Evolutionary conservation across 345 rosid genomes (phyloP).

Genomic region (Laguncularia racemosa): DNA sequence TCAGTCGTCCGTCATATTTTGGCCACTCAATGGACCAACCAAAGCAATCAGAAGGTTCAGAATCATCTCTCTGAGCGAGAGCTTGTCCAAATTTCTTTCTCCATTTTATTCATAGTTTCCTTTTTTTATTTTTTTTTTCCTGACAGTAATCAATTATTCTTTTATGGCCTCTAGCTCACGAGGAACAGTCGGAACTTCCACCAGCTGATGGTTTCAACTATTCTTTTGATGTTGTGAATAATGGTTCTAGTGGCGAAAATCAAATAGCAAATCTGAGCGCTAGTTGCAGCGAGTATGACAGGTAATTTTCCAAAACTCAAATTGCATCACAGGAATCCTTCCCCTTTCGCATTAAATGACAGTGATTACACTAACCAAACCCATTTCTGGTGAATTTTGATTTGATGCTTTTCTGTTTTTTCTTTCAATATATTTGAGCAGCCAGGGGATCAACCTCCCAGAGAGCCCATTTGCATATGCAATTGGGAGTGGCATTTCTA

Average conservation of each 20-base stretch:
- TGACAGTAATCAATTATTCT: not conserved
- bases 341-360: not conserved
- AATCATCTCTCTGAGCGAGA: not conserved
- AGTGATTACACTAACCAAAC: not conserved
- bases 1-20: constrained; percentile 28
- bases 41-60: constrained; percentile 44
- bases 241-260: constrained; percentile 40
- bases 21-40: constrained; percentile 47
- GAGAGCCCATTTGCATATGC: constrained; percentile 83
- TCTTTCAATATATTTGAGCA: constrained; percentile 19
- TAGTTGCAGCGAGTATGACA: constrained; percentile 47
- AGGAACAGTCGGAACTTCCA: constrained; percentile 38
- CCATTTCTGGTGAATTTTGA: not conserved
- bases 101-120: not conserved
- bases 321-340: not conserved
- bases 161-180: constrained; percentile 9
- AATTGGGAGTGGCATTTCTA: constrained; percentile 54
- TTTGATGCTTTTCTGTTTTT: not conserved
- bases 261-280: constrained; percentile 30
- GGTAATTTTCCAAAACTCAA: constrained; percentile 22
- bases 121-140: not conserved
- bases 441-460: constrained; percentile 65
- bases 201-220: constrained; percentile 40
- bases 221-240: constrained; percentile 51
- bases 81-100: not conserved